A percentile compares a stretch with the other conserved stretches of the same genome.
These are phyloP conservation scores for Fusarium ramigenum DNA, from an alignment of 2,329 filamentous ascomycete genomes.

Conservation along the genomic window DNA sequence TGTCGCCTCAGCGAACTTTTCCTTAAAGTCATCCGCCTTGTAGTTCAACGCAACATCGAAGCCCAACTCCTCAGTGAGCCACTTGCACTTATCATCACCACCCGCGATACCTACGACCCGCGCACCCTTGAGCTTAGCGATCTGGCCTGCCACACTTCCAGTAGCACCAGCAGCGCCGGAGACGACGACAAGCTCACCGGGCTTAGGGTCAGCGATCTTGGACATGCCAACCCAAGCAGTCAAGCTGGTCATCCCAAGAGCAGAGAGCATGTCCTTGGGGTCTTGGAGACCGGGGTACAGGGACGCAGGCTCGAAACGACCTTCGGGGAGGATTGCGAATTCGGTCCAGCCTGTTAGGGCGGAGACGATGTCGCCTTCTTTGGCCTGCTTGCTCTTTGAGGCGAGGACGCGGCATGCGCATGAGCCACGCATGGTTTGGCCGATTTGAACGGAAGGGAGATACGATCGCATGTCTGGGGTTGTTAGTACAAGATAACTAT, in stretches of 20 bases:
- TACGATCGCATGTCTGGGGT: slow-evolving; percentile 63
- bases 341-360: slow-evolving; percentile 72
- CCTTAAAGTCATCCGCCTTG: slow-evolving; percentile 69
- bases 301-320: slow-evolving; percentile 55
- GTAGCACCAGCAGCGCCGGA: slow-evolving; percentile 82
- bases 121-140: slow-evolving; percentile 76
- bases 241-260: slow-evolving; percentile 73
- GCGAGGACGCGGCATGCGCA: slow-evolving; percentile 70
- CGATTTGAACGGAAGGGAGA: slow-evolving; percentile 73
- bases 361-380: slow-evolving; percentile 66
- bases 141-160: slow-evolving; percentile 79
- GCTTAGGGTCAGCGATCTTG: slow-evolving; percentile 72
- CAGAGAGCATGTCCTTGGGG: slow-evolving; percentile 69
- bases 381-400: slow-evolving; percentile 63
- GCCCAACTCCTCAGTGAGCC: slow-evolving; percentile 70
- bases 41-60: slow-evolving; percentile 77
- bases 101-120: slow-evolving; percentile 73
- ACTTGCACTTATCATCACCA: slow-evolving; percentile 72
- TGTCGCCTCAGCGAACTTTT: slow-evolving; percentile 69
- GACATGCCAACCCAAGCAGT: slow-evolving; percentile 81
- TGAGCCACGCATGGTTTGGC: slow-evolving; percentile 73
- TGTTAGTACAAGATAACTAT: neutral
- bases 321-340: slow-evolving; percentile 66
- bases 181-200: slow-evolving; percentile 79
- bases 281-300: slow-evolving; percentile 53